Percentiles rank a stretch among this genome's conserved stretches.
phyloP scores from a whole-genome alignment of 257 asterid genomes.

The Hygrophila difformis region DNA sequence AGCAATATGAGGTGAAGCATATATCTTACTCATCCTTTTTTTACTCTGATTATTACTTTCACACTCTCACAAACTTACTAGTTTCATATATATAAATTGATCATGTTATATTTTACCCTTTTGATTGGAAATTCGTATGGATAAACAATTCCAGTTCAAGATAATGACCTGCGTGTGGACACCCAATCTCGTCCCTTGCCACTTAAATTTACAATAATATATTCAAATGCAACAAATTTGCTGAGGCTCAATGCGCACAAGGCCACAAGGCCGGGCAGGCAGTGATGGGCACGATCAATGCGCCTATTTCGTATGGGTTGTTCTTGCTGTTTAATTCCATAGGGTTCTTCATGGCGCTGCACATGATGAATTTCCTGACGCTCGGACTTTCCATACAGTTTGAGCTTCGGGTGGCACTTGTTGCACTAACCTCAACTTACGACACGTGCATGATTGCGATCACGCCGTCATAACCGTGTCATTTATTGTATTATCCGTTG shows the following conservation, averaged over 20 bases:
- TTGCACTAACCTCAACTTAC: slow-evolving; percentile 29
- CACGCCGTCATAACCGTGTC: no score
- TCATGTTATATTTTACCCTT: no score
- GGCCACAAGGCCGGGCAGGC: slow-evolving; percentile 39
- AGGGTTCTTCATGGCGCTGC: slow-evolving; percentile 38
- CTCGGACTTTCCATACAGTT: slow-evolving; percentile 30
- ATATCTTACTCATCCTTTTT: no score
- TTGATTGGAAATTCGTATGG: slow-evolving; percentile 25
- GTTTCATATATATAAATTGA: no score
- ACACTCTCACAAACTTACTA: no score
- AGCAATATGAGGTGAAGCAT: slow-evolving; percentile 36
- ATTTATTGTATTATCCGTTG: no score
- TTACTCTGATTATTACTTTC: no score
- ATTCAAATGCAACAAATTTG: slow-evolving; percentile 20
- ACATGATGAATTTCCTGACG: slow-evolving; percentile 31
- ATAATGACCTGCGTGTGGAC: slow-evolving; percentile 4
- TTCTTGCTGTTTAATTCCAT: slow-evolving; percentile 41
- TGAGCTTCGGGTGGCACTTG: slow-evolving; percentile 31
- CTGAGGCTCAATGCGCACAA: not conserved
- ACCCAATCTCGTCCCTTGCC: slow-evolving; percentile 26
- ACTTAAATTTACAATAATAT: slow-evolving; percentile 29
- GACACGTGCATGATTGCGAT: slow-evolving; percentile 30
- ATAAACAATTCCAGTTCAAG: slow-evolving; percentile 27
- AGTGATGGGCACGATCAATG: slow-evolving; percentile 28
- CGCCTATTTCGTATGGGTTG: slow-evolving; percentile 13